Base-by-base conservation (phyloP, 176 grass and related monocot species). In the Raddia guianensis region DNA sequence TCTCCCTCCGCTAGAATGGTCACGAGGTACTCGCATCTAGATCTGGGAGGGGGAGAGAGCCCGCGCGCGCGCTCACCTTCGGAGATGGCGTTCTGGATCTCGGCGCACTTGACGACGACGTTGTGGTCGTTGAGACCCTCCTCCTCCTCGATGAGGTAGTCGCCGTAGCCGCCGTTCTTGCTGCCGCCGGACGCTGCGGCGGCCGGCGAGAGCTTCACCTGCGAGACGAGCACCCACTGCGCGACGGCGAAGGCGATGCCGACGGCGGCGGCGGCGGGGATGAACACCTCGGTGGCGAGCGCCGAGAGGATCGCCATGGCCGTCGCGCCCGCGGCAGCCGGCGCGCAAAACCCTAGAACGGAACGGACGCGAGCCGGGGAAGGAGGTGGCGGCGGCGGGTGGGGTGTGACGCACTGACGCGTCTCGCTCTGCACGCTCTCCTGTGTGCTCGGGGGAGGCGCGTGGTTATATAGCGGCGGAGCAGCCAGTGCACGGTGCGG, bases 71-170 rank as follows among this genome's bases (percentile, higher is more conserved):
- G 20, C 70, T 93, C 35, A 97, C 94, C 94, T 93, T 97, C 94
- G 4, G 91, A 83, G 60, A 93, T 97, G 58, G 94, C 94, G 59
- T 3, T 77, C 83, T 97, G 94, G 91, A 97, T 93, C 81, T 97
- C 94, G 40, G 84, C 86, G 74, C 94, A 97, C 89, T 93, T 97
- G 65, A 85, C 86, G 51, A 97, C 94, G 73, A 93, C 88, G 87
- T 97, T 93, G 82, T 91, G 94, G 72, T 97, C 91, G 85, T 93
- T 97, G 76, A 97, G 88, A 6, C 94, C 94, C 77, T 97, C 94
- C 86, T 97, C 94, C 86, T 93, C 94, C 83, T 97, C 94, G 64
- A 97, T 97, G 84, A 97, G 84, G 84, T 35, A 89, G 76, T 93
- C 94, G 0, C 76, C 86, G 59, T 83, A 91, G 12, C 84, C 84